phyloP scores from a whole-genome alignment of 2,329 filamentous ascomycete genomes.

The Pestalotiopsis sp. region DNA sequence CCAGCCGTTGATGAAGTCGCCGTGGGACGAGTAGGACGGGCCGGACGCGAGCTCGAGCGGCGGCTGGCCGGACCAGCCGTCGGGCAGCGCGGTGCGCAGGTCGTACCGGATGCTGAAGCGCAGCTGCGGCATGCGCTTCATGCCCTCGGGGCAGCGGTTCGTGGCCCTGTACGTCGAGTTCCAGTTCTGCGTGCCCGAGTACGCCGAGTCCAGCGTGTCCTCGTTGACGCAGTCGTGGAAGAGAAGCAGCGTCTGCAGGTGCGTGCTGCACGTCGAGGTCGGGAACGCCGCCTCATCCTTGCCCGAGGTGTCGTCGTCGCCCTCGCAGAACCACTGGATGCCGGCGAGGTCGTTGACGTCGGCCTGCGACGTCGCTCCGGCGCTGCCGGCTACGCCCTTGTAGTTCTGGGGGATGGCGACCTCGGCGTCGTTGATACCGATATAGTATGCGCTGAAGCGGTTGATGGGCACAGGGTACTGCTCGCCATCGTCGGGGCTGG shows the following conservation, averaged over 20 bases:
- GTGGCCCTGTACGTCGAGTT: conserved; percentile 7
- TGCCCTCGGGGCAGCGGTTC: conserved; percentile 40
- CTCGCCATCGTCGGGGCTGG: conserved; percentile 44
- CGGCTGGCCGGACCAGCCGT: conserved; percentile 42
- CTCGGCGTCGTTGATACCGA: conserved; percentile 22
- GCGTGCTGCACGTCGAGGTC: conserved; percentile 69
- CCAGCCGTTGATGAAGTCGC: conserved; percentile 52
- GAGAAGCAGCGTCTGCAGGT: conserved; percentile 57
- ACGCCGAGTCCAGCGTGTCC: conserved; percentile 27
- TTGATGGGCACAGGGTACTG: conserved; percentile 32
- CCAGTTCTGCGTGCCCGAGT: conserved; percentile 32
- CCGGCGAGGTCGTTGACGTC: conserved; percentile 23
- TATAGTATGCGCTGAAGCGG: conserved; percentile 26
- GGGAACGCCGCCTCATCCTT: conserved; percentile 73
- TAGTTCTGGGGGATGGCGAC: conserved; percentile 24
- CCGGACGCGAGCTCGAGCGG: conserved; percentile 43
- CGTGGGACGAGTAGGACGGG: conserved; percentile 42
- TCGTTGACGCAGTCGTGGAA: conserved; percentile 46
- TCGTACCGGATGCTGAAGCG: conserved; percentile 48
- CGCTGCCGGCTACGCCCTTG: conserved; percentile 38
- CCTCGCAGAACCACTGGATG: conserved; percentile 27
- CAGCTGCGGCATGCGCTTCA: conserved; percentile 45
- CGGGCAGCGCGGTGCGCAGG: conserved; percentile 39
- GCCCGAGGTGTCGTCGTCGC: conserved; percentile 21
- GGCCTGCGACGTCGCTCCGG: conserved; percentile 45